phyloP scores from a whole-genome alignment of 2,329 filamentous ascomycete genomes.

The Colletotrichum tropicale region DNA sequence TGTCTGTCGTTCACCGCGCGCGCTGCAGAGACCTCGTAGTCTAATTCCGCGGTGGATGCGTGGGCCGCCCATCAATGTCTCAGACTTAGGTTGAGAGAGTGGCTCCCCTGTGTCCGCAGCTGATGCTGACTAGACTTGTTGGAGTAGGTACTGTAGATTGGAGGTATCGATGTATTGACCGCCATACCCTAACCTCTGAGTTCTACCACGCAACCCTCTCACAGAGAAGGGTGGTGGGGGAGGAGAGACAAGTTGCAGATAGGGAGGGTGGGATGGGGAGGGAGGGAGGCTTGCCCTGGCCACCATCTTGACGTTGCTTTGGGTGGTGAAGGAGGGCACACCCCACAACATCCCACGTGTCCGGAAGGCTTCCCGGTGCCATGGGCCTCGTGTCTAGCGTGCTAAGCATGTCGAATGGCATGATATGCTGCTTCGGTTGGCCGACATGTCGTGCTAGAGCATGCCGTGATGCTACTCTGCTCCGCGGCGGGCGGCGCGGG shows the following conservation, averaged over 20 bases:
- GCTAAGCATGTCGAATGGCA: neutral
- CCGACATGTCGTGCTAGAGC: neutral
- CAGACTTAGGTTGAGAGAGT: neutral
- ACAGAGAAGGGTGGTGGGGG: neutral
- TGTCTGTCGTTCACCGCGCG: neutral
- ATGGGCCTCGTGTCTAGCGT: neutral
- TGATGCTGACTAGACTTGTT: neutral
- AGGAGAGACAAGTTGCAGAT: neutral
- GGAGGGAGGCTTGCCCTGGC: neutral
- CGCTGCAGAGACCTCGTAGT: neutral
- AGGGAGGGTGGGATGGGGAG: neutral
- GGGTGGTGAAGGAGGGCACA: constrained; percentile 4
- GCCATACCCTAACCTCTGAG: neutral
- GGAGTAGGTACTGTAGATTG: neutral
- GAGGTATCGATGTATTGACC: neutral
- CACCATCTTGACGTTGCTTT: neutral
- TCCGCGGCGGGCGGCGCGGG: neutral
- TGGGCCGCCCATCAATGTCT: constrained; percentile 11
- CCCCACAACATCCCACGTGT: constrained; percentile 17
- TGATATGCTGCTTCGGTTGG: constrained; percentile 11
- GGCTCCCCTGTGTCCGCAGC: neutral
- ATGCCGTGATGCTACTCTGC: neutral
- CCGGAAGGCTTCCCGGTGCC: constrained; percentile 9
- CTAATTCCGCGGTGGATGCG: neutral
- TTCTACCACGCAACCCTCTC: neutral